These are phyloP conservation scores for Melaleuca alternifolia DNA, from an alignment of 345 rosid species.

Conservation along the genomic window DNA sequence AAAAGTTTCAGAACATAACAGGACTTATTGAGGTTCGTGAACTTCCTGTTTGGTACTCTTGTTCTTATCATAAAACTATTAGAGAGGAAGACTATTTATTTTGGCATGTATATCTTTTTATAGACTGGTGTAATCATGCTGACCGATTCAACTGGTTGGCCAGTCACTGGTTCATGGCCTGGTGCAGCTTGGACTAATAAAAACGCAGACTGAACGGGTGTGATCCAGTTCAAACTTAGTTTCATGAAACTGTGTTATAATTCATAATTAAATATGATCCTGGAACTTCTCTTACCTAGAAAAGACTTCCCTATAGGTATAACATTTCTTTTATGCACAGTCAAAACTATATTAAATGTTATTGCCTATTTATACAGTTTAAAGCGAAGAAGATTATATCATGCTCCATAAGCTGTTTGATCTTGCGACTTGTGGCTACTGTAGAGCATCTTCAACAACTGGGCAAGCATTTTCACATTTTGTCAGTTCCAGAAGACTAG, in stretches of 20 bases:
- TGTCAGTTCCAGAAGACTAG: background rate
- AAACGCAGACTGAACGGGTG: background rate
- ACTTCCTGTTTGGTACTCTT: background rate
- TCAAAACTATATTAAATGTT: background rate
- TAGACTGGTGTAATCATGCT: background rate
- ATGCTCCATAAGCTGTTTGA: background rate
- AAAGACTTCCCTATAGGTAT: background rate
- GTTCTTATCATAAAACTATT: background rate
- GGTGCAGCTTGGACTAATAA: background rate
- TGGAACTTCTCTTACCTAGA: background rate
- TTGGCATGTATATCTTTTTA: background rate
- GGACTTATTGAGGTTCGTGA: constrained; percentile 63
- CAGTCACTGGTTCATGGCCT: background rate
- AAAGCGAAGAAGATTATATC: background rate
- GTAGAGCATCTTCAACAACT: background rate
- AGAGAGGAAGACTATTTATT: background rate
- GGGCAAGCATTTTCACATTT: background rate
- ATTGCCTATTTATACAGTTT: background rate
- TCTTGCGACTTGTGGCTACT: background rate
- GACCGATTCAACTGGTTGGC: background rate
- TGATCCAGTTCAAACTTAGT: background rate
- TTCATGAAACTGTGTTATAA: background rate
- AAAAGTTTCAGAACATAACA: constrained; percentile 56
- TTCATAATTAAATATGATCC: background rate
- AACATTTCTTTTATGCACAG: background rate